Evolutionary conservation across 768 basidiomycete species (phyloP).

Genomic region (Exidia glandulosa): DNA sequence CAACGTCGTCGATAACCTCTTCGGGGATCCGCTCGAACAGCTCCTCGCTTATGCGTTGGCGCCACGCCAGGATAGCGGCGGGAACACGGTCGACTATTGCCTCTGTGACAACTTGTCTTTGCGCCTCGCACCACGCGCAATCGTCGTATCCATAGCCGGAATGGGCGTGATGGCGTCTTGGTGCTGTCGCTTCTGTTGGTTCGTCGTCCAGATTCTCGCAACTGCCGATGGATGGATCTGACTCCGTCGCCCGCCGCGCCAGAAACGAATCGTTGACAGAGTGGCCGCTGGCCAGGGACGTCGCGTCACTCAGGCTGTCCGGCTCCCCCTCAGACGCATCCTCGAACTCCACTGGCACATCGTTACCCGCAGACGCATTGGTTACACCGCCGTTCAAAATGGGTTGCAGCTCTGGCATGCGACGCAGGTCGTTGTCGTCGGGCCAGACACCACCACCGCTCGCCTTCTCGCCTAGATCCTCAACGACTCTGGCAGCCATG

Average conservation of each 20-base stretch:
- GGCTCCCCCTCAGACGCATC: too few relatives aligned
- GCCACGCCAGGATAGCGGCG: not conserved
- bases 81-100: not conserved
- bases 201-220: too few relatives aligned
- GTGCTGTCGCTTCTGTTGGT: too few relatives aligned
- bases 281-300: not conserved
- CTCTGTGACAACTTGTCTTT: not conserved
- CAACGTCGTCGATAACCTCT: not conserved
- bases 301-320: not conserved
- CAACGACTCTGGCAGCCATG: not conserved
- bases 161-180: too few relatives aligned
- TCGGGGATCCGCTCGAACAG: not conserved
- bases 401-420: not conserved
- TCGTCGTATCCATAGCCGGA: not conserved
- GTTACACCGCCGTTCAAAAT: not conserved
- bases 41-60: not conserved
- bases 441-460: not conserved
- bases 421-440: not conserved
- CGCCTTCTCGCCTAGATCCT: not conserved
- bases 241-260: not conserved
- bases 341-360: too few relatives aligned
- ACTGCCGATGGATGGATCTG: too few relatives aligned
- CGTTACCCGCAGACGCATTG: not conserved
- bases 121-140: not conserved
- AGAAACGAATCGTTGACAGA: not conserved